Conservation (phyloP, 768 basidiomycete species). For the Lentinula lateritia region DNA sequence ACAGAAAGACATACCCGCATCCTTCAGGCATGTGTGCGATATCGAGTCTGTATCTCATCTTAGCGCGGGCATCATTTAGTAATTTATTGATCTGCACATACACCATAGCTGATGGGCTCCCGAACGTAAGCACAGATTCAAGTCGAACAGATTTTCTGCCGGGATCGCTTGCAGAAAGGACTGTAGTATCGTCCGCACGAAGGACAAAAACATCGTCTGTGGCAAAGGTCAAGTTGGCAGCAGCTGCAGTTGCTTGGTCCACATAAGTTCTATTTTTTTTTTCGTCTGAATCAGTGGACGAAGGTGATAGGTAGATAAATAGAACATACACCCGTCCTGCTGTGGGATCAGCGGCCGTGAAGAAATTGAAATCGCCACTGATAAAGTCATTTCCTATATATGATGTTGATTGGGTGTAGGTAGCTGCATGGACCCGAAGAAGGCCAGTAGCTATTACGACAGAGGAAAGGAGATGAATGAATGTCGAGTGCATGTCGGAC, state of each 20-base stretch:
- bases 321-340: conserved; percentile 38
- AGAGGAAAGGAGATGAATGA: not conserved
- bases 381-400: conserved; percentile 20
- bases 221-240: conserved; percentile 53
- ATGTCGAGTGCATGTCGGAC: not conserved
- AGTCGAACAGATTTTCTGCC: conserved; percentile 56
- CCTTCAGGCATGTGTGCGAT: conserved; percentile 58
- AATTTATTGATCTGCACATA: not conserved
- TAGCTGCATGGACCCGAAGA: not conserved
- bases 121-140: conserved; percentile 43
- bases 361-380: conserved; percentile 13
- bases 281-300: not conserved
- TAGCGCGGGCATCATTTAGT: not conserved
- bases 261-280: conserved; percentile 33
- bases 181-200: conserved; percentile 47
- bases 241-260: conserved; percentile 40
- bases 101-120: conserved; percentile 44
- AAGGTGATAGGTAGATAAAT: not conserved
- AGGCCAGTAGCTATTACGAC: not conserved
- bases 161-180: conserved; percentile 38
- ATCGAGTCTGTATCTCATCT: conserved; percentile 30
- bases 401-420: not conserved
- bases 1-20: conserved; percentile 55
- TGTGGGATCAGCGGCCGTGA: conserved; percentile 37
- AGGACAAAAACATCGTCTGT: conserved; percentile 48